Conservation (phyloP, 306 rosid species). For the Prunus mira region DNA sequence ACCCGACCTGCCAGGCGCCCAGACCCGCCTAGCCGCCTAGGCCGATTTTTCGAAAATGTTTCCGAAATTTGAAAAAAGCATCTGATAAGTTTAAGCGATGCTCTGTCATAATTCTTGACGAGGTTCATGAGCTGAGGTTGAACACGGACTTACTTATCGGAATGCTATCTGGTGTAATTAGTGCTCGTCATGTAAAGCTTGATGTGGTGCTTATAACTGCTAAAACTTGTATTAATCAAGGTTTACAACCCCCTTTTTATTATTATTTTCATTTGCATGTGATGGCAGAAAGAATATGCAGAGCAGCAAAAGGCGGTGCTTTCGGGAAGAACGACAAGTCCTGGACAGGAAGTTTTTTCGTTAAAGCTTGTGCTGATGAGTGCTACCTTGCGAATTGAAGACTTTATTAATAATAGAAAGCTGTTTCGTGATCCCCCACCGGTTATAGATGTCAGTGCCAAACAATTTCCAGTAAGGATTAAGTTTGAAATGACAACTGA, state of each 20-base stretch:
- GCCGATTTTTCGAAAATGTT: too few relatives aligned
- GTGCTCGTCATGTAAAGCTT: slow-evolving; percentile 57
- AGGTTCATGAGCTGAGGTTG: slow-evolving; percentile 97
- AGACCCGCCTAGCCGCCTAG: too few relatives aligned
- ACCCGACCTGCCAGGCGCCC: too few relatives aligned
- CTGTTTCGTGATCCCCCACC: slow-evolving; percentile 68
- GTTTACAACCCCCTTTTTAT: not conserved
- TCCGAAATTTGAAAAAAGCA: too few relatives aligned
- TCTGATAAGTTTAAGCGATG: slow-evolving; percentile 43
- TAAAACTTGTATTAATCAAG: not conserved
- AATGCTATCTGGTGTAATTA: slow-evolving; percentile 78
- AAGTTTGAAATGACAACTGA: too few relatives aligned
- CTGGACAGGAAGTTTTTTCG: slow-evolving; percentile 58
- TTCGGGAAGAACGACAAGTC: slow-evolving; percentile 51
- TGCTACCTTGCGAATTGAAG: slow-evolving; percentile 87
- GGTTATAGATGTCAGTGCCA: slow-evolving; percentile 67
- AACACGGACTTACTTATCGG: slow-evolving; percentile 89
- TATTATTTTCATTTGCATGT: not conserved
- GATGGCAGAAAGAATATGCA: slow-evolving; percentile 45
- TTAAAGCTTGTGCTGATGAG: slow-evolving; percentile 93
- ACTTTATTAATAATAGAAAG: slow-evolving; percentile 59
- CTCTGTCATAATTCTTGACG: slow-evolving; percentile 83
- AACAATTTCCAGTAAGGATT: slow-evolving; percentile 73
- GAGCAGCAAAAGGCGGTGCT: slow-evolving; percentile 42
- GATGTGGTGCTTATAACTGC: not conserved